Evolutionary conservation across 805 yeast species (phyloP).

Genomic region (Candida incommunis): DNA sequence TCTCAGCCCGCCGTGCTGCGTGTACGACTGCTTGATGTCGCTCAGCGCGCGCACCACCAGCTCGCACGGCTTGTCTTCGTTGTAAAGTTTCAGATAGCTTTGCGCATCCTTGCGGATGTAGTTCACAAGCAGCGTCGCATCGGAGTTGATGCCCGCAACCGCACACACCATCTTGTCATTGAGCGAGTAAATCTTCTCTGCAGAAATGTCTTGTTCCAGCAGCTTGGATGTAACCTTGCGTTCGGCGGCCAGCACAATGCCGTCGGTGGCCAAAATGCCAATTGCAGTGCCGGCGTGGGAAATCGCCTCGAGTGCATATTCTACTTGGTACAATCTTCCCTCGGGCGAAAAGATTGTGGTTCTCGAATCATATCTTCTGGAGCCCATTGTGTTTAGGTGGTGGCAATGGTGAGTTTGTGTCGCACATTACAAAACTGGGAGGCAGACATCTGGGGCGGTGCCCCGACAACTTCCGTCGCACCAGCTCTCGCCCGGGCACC

Average conservation of each 20-base stretch:
- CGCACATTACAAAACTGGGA: too few species aligned
- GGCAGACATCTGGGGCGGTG: too few species aligned
- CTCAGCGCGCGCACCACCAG: slow-evolving; percentile 76
- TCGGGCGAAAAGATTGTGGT: slow-evolving; percentile 98
- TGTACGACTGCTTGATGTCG: slow-evolving; percentile 92
- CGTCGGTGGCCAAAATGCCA: slow-evolving; percentile 64
- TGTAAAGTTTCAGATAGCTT: slow-evolving; percentile 68
- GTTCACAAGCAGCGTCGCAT: slow-evolving; percentile 81
- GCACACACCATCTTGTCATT: slow-evolving; percentile 68
- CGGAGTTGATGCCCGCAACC: slow-evolving; percentile 97
- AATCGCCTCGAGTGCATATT: slow-evolving; percentile 88
- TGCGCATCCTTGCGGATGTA: slow-evolving; percentile 81
- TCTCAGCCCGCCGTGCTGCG: slow-evolving; percentile 96
- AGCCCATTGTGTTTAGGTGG: slow-evolving; percentile 32
- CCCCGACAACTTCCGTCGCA: too few species aligned
- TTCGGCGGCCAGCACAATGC: slow-evolving; percentile 94
- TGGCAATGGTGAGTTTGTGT: background rate
- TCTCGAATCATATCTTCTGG: slow-evolving; percentile 98
- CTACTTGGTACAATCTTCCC: slow-evolving; percentile 93
- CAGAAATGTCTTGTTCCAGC: slow-evolving; percentile 83
- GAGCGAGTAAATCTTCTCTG: slow-evolving; percentile 81
- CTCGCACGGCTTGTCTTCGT: slow-evolving; percentile 91
- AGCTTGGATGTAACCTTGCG: slow-evolving; percentile 73
- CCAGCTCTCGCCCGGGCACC: too few species aligned
- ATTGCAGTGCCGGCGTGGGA: slow-evolving; percentile 74